Evolutionary conservation across 2,329 filamentous ascomycete genomes (phyloP).

Genomic region (Verticillium isaacii): DNA sequence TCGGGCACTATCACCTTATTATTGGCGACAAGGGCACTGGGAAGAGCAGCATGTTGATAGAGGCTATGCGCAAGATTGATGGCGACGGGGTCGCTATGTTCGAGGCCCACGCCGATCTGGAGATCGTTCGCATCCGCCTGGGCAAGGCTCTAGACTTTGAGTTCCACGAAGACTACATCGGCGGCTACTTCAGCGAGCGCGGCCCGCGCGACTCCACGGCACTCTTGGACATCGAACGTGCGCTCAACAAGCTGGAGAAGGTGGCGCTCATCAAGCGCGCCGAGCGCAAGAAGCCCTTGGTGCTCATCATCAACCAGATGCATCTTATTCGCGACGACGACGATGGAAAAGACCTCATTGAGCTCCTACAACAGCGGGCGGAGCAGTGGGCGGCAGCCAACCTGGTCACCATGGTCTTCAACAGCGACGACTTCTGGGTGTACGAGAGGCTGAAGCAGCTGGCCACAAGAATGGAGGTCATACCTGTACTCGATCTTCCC

Average conservation of each 20-base stretch:
- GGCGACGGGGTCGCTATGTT: slow-evolving; percentile 92
- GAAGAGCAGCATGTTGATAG: slow-evolving; percentile 92
- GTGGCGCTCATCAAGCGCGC: slow-evolving; percentile 72
- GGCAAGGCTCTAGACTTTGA: slow-evolving; percentile 95
- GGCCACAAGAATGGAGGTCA: slow-evolving; percentile 90
- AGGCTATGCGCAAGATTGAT: slow-evolving; percentile 89
- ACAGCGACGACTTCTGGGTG: slow-evolving; percentile 97
- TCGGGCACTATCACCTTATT: slow-evolving; percentile 85
- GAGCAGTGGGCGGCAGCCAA: slow-evolving; percentile 95
- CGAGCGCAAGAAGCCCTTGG: slow-evolving; percentile 61
- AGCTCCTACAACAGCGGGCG: slow-evolving; percentile 90
- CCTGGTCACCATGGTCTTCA: slow-evolving; percentile 88
- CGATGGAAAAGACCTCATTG: slow-evolving; percentile 86
- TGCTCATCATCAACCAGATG: slow-evolving; percentile 93
- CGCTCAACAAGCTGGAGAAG: slow-evolving; percentile 97
- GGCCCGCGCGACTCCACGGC: slow-evolving; percentile 90
- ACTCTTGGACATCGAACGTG: slow-evolving; percentile 89
- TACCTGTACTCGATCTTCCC: slow-evolving; percentile 77
- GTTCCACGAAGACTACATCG: slow-evolving; percentile 97
- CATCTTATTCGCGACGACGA: slow-evolving; percentile 90
- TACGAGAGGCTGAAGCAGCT: slow-evolving; percentile 92
- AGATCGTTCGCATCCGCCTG: slow-evolving; percentile 89
- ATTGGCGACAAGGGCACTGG: slow-evolving; percentile 95
- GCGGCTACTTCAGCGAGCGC: slow-evolving; percentile 89
- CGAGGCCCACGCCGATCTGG: slow-evolving; percentile 89